Evolutionary conservation across 2,329 filamentous ascomycete species (phyloP), one percentile per base, ranked within the genome.

Genomic region (Magnaporthiopsis rhizophila): DNA sequence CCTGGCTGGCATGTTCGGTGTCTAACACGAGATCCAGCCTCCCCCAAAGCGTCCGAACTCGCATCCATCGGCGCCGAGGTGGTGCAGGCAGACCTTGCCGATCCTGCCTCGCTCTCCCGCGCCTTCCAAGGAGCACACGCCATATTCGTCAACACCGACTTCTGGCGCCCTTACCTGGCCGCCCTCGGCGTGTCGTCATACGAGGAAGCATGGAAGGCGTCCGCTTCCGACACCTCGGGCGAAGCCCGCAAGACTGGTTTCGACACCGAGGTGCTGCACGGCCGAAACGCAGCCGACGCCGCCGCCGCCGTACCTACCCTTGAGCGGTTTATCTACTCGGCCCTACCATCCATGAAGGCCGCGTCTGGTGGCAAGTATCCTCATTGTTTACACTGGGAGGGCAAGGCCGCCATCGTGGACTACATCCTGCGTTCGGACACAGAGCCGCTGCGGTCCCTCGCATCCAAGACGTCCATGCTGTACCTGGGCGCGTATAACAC

Each of bases 401-500:
- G 67, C 34, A 76, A 75, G 53, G 69, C 68, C 3, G 64, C 65
- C 2, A 68, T 74, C 21, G 70, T 72, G 3, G 68, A 73, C 0
- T 73, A 72, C 65, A 72, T 74, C 64, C 63, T 71, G 64, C 62
- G 65, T 0, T 65, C 71, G 26, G 57, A 69, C 8, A 68, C 70
- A 0, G 69, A 68, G 6, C 45, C 45, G 45, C 21, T 53, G 21
- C 45, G 21, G 45, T n/a, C 45, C 45, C 65, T 75, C n/a, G 69
- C 70, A 7, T 68, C 68, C 61, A 75, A 73, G 64, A 67, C 65
- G 7, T 74, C 73, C 0, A 69, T 70, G 30, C 71, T 76, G n/a
- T 73, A 74, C 32, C 50, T 74, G 1, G 72, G 72, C 21, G 72
- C 68, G 5, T 76, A 77, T 59, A 68, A 67, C 5, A 71, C 71